Evolutionary conservation across 2,329 filamentous ascomycete genomes (phyloP).

Genomic region (Ceratocystis eucalypticola): DNA sequence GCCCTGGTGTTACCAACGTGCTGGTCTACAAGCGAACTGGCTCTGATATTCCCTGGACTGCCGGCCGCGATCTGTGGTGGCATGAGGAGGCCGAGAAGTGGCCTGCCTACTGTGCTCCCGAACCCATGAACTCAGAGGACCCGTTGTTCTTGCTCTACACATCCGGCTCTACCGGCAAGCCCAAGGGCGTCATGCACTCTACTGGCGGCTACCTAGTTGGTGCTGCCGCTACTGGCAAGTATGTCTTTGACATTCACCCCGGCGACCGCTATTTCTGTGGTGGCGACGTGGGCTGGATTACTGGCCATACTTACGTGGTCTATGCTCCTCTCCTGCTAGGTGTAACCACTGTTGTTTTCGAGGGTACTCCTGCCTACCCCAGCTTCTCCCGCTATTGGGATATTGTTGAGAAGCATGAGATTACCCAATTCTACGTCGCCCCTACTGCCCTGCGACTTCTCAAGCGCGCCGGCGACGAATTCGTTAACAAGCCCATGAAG

Average conservation of each 20-base stretch:
- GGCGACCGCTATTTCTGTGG: constrained; percentile 93
- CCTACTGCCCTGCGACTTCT: constrained; percentile 84
- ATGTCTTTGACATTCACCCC: constrained; percentile 96
- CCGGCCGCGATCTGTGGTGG: constrained; percentile 91
- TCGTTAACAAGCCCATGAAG: constrained; percentile 81
- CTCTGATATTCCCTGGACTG: constrained; percentile 75
- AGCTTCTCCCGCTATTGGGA: constrained; percentile 99
- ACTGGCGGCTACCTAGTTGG: constrained; percentile 92
- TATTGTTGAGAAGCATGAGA: constrained; percentile 84
- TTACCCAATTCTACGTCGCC: constrained; percentile 97
- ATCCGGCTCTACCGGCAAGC: constrained; percentile 93
- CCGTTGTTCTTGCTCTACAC: constrained; percentile 97
- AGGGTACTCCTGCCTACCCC: constrained; percentile 93
- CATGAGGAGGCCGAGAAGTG: constrained; percentile 97
- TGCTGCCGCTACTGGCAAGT: constrained; percentile 87
- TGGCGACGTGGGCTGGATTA: constrained; percentile 98
- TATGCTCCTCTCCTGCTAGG: constrained; percentile 89
- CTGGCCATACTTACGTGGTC: constrained; percentile 94
- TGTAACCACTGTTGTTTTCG: constrained; percentile 90
- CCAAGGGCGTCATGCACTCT: constrained; percentile 97
- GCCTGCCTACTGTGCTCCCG: constrained; percentile 80
- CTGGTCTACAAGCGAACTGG: constrained; percentile 94
- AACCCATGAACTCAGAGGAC: constrained; percentile 83
- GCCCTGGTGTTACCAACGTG: constrained; percentile 71
- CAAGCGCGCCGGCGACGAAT: constrained; percentile 89